phyloP scores from a whole-genome alignment of 2,329 filamentous ascomycete genomes.

The Sclerotiophoma versabilis region DNA sequence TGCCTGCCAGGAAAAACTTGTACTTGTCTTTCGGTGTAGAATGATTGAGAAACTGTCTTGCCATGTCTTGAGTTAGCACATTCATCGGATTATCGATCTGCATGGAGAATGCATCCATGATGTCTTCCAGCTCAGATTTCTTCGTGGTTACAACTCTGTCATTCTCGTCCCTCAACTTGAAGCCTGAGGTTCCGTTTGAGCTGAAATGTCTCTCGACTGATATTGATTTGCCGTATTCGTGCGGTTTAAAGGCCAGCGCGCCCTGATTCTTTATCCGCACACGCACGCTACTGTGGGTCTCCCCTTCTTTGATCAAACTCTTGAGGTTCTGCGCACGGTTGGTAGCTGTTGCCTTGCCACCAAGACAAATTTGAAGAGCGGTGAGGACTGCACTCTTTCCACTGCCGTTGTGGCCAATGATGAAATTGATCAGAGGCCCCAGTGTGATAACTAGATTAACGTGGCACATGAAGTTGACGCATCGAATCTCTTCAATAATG shows the following conservation, averaged over 20 bases:
- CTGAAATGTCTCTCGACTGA: constrained; percentile 91
- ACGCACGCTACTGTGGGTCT: constrained; percentile 72
- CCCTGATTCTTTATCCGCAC: constrained; percentile 94
- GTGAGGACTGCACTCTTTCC: constrained; percentile 97
- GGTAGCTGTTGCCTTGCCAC: constrained; percentile 89
- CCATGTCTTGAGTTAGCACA: constrained; percentile 92
- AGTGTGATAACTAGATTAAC: constrained; percentile 79
- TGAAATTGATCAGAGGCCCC: constrained; percentile 97
- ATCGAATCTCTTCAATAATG: constrained; percentile 86
- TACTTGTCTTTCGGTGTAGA: constrained; percentile 88
- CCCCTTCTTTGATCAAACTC: constrained; percentile 87
- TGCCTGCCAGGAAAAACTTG: constrained; percentile 93
- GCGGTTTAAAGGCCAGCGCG: constrained; percentile 80
- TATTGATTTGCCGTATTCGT: constrained; percentile 84
- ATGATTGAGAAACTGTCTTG: constrained; percentile 87
- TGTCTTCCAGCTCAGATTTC: constrained; percentile 86
- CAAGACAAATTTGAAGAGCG: constrained; percentile 91
- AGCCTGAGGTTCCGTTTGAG: constrained; percentile 75
- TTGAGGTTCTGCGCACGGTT: constrained; percentile 91
- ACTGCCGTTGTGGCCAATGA: constrained; percentile 96
- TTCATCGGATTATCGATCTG: constrained; percentile 98
- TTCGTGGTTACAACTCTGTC: constrained; percentile 79
- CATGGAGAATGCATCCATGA: constrained; percentile 89
- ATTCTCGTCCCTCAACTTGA: constrained; percentile 80
- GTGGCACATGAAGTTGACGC: constrained; percentile 97